These are phyloP conservation scores for Striga asiatica DNA, from an alignment of 257 asterid species.

Conservation along the genomic window DNA sequence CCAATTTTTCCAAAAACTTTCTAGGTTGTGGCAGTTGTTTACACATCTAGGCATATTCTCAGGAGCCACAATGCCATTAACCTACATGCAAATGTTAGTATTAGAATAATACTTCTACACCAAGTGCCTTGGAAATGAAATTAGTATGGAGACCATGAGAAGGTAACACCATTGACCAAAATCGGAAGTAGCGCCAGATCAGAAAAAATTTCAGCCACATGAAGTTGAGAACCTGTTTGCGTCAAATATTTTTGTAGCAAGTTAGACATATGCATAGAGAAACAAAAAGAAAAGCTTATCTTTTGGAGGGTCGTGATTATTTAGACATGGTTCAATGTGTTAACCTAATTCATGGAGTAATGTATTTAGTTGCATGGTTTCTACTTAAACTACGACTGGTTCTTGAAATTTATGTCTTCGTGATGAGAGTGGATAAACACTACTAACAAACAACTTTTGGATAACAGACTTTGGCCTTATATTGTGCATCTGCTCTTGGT, in stretches of 20 bases:
- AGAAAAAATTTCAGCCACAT: slow-evolving; percentile 97
- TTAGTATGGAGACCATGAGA: slow-evolving; percentile 1
- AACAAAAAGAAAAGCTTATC: background rate
- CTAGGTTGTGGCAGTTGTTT: slow-evolving; percentile 89
- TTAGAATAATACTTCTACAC: slow-evolving; percentile 5
- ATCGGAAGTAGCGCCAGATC: slow-evolving; percentile 90
- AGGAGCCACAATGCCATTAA: slow-evolving; percentile 88
- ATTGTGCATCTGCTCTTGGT: background rate
- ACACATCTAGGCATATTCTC: slow-evolving; percentile 95
- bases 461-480: background rate
- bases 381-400: slow-evolving; percentile 2
- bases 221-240: slow-evolving; percentile 73
- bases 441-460: background rate
- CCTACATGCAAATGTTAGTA: slow-evolving; percentile 31
- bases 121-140: slow-evolving; percentile 7
- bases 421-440: background rate
- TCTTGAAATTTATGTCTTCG: slow-evolving; percentile 5
- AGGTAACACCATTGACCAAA: slow-evolving; percentile 72
- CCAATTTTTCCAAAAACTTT: slow-evolving; percentile 95
- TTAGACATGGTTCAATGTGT: background rate
- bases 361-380: background rate
- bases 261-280: slow-evolving; percentile 4
- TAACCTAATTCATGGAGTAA: background rate
- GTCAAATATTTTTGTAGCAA: slow-evolving; percentile 10
- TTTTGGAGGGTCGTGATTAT: slow-evolving; percentile 1